Evolutionary conservation across 176 grass and related monocot genomes (phyloP).

Genomic region (Avena sativa): DNA sequence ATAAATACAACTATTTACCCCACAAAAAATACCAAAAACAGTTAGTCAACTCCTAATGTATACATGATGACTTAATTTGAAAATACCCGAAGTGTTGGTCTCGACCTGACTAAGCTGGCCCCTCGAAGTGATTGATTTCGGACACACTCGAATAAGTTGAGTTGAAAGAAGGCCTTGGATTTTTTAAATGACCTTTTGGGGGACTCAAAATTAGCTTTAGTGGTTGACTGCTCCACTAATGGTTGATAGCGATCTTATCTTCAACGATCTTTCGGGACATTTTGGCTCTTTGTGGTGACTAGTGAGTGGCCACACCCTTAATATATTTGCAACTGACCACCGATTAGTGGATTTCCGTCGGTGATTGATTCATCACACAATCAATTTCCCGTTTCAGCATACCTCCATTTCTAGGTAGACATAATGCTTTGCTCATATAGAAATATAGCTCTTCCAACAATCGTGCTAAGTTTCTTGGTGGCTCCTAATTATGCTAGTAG

Average conservation of each 20-base stretch:
- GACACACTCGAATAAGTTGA: neutral
- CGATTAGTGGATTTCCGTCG: neutral
- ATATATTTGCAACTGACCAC: neutral
- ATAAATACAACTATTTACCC: no score
- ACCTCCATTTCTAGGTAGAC: neutral
- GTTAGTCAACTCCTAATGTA: no score
- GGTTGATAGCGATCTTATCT: neutral
- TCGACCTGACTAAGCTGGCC: no score
- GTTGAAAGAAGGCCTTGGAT: neutral
- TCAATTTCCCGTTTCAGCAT: no score
- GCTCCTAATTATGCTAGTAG: neutral
- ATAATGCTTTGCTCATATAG: neutral
- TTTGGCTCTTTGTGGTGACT: neutral
- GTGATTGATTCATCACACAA: neutral
- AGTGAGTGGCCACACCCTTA: neutral
- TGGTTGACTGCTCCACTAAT: slow-evolving; percentile 14
- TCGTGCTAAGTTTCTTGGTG: neutral
- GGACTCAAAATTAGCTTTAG: slow-evolving; percentile 7
- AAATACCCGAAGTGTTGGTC: no score
- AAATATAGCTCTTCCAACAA: neutral
- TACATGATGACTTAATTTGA: no score
- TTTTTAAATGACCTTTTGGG: neutral
- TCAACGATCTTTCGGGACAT: neutral
- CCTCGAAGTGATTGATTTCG: no score
- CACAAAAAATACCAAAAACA: no score